These are phyloP conservation scores for Phytophthora sp. DNA, from an alignment of 352 stramenopile species.

Conservation along the genomic window DNA sequence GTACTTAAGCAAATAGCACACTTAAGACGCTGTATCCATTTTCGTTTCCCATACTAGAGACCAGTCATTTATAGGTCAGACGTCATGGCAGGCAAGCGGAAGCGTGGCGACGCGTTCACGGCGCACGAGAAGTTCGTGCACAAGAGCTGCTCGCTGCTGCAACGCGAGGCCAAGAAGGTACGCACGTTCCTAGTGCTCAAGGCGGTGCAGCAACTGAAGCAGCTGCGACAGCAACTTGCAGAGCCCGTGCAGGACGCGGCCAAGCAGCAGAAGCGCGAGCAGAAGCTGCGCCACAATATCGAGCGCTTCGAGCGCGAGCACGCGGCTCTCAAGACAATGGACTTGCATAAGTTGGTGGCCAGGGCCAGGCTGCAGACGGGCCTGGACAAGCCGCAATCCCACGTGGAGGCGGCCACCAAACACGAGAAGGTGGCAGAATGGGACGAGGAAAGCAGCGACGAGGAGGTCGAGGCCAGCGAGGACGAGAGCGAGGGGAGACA, in stretches of 20 bases:
- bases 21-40: neutral
- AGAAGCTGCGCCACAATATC: slow-evolving; percentile 51
- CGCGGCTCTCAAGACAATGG: slow-evolving; percentile 58
- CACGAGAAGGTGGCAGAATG: slow-evolving; percentile 31
- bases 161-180: slow-evolving; percentile 82
- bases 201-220: slow-evolving; percentile 76
- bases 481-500: neutral
- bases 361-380: slow-evolving; percentile 52
- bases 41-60: slow-evolving; percentile 3
- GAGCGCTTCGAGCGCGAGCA: slow-evolving; percentile 61
- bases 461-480: slow-evolving; percentile 22
- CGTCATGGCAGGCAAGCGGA: slow-evolving; percentile 49
- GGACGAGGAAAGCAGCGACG: slow-evolving; percentile 29
- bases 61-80: slow-evolving; percentile 31
- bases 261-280: slow-evolving; percentile 50
- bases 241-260: slow-evolving; percentile 38
- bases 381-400: slow-evolving; percentile 32
- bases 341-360: slow-evolving; percentile 55
- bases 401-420: slow-evolving; percentile 7
- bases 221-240: slow-evolving; percentile 47
- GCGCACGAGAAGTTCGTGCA: slow-evolving; percentile 74
- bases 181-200: slow-evolving; percentile 70
- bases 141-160: slow-evolving; percentile 72
- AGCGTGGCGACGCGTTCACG: slow-evolving; percentile 53
- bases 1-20: neutral